phyloP scores from a whole-genome alignment of 2,329 filamentous ascomycete species.

The Falciphora oryzae region DNA sequence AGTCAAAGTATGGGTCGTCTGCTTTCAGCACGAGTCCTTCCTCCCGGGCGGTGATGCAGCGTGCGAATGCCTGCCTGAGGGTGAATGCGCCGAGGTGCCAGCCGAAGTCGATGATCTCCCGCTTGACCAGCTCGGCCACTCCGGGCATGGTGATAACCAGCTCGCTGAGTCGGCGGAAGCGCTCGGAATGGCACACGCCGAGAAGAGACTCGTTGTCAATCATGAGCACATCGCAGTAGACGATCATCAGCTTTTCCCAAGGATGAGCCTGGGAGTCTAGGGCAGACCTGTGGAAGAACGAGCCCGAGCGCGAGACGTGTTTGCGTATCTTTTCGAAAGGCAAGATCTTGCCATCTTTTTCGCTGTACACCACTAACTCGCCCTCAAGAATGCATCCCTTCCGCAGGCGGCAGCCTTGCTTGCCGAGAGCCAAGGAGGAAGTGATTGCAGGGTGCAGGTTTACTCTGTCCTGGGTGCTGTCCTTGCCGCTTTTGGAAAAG shows the following conservation, averaged over 20 bases:
- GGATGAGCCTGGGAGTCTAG: conserved; percentile 58
- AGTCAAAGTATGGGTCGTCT: conserved; percentile 70
- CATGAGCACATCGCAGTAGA: conserved; percentile 54
- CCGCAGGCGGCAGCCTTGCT: conserved; percentile 51
- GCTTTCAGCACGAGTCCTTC: conserved; percentile 82
- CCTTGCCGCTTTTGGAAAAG: conserved; percentile 89
- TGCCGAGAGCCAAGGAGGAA: conserved; percentile 58
- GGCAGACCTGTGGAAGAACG: conserved; percentile 55
- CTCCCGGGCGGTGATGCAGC: conserved; percentile 56
- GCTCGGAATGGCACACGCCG: conserved; percentile 46
- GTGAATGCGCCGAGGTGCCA: conserved; percentile 41
- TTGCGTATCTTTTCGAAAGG: conserved; percentile 80
- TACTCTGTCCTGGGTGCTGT: conserved; percentile 68
- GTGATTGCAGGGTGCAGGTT: conserved; percentile 58
- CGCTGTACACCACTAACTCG: conserved; percentile 74
- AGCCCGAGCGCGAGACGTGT: conserved; percentile 68
- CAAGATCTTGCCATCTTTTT: conserved; percentile 58
- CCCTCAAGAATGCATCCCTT: conserved; percentile 73
- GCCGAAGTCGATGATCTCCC: conserved; percentile 62
- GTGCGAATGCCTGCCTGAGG: conserved; percentile 60
- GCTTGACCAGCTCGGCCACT: conserved; percentile 59
- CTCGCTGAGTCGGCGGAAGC: conserved; percentile 53
- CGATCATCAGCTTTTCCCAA: conserved; percentile 54
- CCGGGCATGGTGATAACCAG: conserved; percentile 50
- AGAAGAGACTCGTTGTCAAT: conserved; percentile 49